Evolutionary conservation across 2,329 filamentous ascomycete genomes (phyloP).

Genomic region (Colletotrichum sp.): DNA sequence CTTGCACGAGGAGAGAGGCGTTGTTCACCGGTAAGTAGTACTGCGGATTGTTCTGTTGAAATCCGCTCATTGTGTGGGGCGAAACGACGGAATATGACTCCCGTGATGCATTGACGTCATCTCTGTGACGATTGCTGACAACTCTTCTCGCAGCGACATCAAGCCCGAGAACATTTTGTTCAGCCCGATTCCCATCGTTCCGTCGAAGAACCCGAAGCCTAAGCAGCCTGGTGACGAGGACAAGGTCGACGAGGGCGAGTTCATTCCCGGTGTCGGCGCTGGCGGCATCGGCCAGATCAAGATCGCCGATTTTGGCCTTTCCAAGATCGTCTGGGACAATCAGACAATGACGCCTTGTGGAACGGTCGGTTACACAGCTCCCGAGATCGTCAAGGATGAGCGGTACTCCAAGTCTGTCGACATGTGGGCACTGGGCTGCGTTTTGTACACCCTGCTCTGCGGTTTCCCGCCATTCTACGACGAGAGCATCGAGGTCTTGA

Average conservation of each 20-base stretch:
- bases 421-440: conserved; percentile 98
- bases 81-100: background rate
- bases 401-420: conserved; percentile 98
- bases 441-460: conserved; percentile 94
- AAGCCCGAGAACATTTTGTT: conserved; percentile 98
- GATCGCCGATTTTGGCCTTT: conserved; percentile 96
- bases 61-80: background rate
- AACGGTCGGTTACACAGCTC: conserved; percentile 96
- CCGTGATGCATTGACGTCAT: conserved; percentile 33
- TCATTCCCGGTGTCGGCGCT: conserved; percentile 78
- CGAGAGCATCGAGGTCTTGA: conserved; percentile 95
- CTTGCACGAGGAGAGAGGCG: conserved; percentile 90
- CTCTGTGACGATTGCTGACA: background rate
- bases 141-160: conserved; percentile 73
- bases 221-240: conserved; percentile 91
- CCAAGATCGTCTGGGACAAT: conserved; percentile 97
- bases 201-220: conserved; percentile 81
- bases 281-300: conserved; percentile 96
- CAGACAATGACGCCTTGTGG: conserved; percentile 99
- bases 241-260: conserved; percentile 96
- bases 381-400: conserved; percentile 99
- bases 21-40: conserved; percentile 86
- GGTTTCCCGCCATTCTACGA: conserved; percentile 99
- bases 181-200: conserved; percentile 82
- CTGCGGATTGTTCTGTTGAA: conserved; percentile 5